phyloP scores from a whole-genome alignment of 768 basidiomycete genomes.

The Xerocomellus chrysenteron region DNA sequence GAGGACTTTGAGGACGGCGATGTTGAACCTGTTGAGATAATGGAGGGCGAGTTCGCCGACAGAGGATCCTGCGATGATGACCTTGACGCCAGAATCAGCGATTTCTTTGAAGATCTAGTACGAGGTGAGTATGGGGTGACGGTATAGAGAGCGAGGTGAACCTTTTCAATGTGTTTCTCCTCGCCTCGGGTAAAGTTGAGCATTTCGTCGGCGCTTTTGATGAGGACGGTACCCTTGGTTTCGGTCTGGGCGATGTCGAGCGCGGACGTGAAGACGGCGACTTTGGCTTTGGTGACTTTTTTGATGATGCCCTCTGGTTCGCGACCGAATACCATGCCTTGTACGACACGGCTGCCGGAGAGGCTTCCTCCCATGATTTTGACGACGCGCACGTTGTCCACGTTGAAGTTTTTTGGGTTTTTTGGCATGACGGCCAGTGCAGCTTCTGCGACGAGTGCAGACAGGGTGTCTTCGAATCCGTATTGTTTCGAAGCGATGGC shows the following conservation, averaged over 20 bases:
- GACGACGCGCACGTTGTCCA: slow-evolving; percentile 96
- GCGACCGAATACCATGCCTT: slow-evolving; percentile 97
- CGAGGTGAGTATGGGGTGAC: not conserved
- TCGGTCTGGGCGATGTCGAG: slow-evolving; percentile 96
- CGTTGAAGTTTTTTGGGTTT: slow-evolving; percentile 91
- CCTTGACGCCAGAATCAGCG: slow-evolving; percentile 89
- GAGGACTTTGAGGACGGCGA: slow-evolving; percentile 94
- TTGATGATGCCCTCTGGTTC: slow-evolving; percentile 92
- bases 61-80: slow-evolving; percentile 90
- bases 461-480: slow-evolving; percentile 82
- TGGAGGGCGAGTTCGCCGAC: slow-evolving; percentile 96
- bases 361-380: slow-evolving; percentile 97
- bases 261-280: slow-evolving; percentile 92
- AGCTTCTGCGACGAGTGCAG: slow-evolving; percentile 88
- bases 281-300: slow-evolving; percentile 83
- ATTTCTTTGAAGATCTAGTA: slow-evolving; percentile 93
- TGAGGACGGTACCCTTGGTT: slow-evolving; percentile 96
- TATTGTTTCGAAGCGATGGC: slow-evolving; percentile 98
- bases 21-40: slow-evolving; percentile 90
- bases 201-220: slow-evolving; percentile 95
- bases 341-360: slow-evolving; percentile 81
- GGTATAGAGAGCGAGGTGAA: slow-evolving; percentile 11
- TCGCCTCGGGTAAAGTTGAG: slow-evolving; percentile 95
- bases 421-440: slow-evolving; percentile 88
- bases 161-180: slow-evolving; percentile 95